Evolutionary conservation across 129 eudicot genomes (phyloP), one percentile per base, ranked within the genome.

Genomic region (Arctium lappa): DNA sequence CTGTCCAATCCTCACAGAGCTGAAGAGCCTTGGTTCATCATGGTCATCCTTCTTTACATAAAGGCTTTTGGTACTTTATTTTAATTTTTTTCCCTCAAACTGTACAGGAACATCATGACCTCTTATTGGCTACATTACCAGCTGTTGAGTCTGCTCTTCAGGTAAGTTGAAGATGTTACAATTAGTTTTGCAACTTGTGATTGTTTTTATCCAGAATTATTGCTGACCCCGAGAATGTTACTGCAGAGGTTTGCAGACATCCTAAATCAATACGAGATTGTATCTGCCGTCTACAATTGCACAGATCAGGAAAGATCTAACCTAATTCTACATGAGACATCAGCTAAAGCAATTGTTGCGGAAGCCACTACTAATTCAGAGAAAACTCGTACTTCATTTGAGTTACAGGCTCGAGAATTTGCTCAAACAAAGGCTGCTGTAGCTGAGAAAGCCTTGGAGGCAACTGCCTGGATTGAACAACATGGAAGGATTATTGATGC

Each of bases 41-140:
- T 73, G 77, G 56, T 39, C 15, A 9, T 42, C 77, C 38, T 69
- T 69, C 13, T 73, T n/a, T 39, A 1, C 4, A 33, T 40, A 38
- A 73, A 31, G 34, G 3, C 66, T 16, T 71, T 40, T 79, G 72
- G 70, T 81, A 11, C 74, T 69, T 71, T 69, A 5, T 42, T 76
- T 27, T 27, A 48, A 40, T 36, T 46, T 56, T 30, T 44, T 22
- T 78, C 27, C 53, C 74, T 74, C 31, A 31, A 69, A 73, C 7
- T 85, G 68, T 74, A 66, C 94, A 95, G 98, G 99, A 96, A 87
- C 98, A 93, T 87, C 98, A 96, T 83, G 98, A 96, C 84, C 97
- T 93, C 79, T 78, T 96, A 83, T 82, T 96, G 82, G 87, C 91
- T 87, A 86, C 91, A 77, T 80, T 90, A 79, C 99, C 99, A 79